These are phyloP conservation scores for Aspergillus diversus DNA, from an alignment of 495 filamentous ascomycete species.

Conservation along the genomic window DNA sequence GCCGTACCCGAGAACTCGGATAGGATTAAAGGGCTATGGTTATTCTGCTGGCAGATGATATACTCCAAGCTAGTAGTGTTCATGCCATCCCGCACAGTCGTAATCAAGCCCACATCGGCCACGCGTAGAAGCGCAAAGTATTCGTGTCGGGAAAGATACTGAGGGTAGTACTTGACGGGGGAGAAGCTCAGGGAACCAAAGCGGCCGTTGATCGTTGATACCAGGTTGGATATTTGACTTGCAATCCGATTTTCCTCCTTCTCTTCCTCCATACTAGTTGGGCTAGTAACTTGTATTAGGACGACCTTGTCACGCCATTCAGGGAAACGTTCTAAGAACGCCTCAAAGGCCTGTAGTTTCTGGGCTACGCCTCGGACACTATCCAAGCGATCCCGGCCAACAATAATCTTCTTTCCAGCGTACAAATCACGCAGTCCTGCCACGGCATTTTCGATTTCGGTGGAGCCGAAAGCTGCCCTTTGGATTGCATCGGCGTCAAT, in stretches of 20 bases:
- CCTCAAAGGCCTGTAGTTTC: conserved; percentile 90
- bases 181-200: conserved; percentile 85
- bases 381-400: conserved; percentile 90
- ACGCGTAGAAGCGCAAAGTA: conserved; percentile 89
- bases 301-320: conserved; percentile 92
- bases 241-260: conserved; percentile 75
- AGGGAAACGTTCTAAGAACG: conserved; percentile 83
- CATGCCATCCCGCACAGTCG: conserved; percentile 92
- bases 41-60: conserved; percentile 84
- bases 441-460: conserved; percentile 68
- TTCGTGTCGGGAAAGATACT: conserved; percentile 83
- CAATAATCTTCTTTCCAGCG: conserved; percentile 84
- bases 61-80: conserved; percentile 96
- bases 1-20: conserved; percentile 96
- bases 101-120: conserved; percentile 88
- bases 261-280: conserved; percentile 74
- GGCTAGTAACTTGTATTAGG: conserved; percentile 90
- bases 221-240: conserved; percentile 82
- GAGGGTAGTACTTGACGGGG: conserved; percentile 89
- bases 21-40: conserved; percentile 82
- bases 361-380: conserved; percentile 87
- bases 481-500: conserved; percentile 78
- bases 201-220: conserved; percentile 85
- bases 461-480: conserved; percentile 66
- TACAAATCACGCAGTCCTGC: conserved; percentile 70